A percentile compares a stretch with the other conserved stretches of the same genome.
These are phyloP conservation scores for Raddia guianensis DNA, from an alignment of 176 grass and related monocot species.

Conservation along the genomic window DNA sequence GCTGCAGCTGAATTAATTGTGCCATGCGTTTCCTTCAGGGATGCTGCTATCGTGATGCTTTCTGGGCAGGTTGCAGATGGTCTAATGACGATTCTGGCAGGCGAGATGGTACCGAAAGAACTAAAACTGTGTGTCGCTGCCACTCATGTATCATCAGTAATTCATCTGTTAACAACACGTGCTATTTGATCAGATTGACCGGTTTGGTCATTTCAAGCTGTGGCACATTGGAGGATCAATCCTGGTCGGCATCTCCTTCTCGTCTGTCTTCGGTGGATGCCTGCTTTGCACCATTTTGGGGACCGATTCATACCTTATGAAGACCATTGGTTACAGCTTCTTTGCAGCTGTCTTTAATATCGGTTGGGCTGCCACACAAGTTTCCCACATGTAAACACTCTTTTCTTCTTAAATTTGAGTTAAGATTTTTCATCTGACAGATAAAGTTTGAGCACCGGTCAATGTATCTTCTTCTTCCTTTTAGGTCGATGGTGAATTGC, in stretches of 20 bases:
- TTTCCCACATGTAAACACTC: constrained; percentile 69
- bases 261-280: constrained; percentile 74
- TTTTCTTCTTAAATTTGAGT: not conserved
- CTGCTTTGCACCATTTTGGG: constrained; percentile 62
- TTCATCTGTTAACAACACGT: not conserved
- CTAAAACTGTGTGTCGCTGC: not conserved
- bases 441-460: not conserved
- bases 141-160: not conserved
- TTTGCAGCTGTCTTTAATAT: constrained; percentile 75
- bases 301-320: constrained; percentile 54
- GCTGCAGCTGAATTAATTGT: not conserved
- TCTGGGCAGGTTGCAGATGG: constrained; percentile 74
- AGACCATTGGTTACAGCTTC: constrained; percentile 65
- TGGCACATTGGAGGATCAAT: constrained; percentile 74
- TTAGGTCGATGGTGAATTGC: constrained; percentile 83
- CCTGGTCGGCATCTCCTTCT: constrained; percentile 68
- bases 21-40: constrained; percentile 36
- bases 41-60: constrained; percentile 71
- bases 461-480: constrained; percentile 4
- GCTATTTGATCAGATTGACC: constrained; percentile 48
- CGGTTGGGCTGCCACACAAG: constrained; percentile 73
- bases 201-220: constrained; percentile 69
- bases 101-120: constrained; percentile 56
- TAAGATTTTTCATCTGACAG: not conserved
- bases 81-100: constrained; percentile 60